These are phyloP conservation scores for Brassica incana DNA, from an alignment of 345 rosid genomes.

Conservation along the genomic window DNA sequence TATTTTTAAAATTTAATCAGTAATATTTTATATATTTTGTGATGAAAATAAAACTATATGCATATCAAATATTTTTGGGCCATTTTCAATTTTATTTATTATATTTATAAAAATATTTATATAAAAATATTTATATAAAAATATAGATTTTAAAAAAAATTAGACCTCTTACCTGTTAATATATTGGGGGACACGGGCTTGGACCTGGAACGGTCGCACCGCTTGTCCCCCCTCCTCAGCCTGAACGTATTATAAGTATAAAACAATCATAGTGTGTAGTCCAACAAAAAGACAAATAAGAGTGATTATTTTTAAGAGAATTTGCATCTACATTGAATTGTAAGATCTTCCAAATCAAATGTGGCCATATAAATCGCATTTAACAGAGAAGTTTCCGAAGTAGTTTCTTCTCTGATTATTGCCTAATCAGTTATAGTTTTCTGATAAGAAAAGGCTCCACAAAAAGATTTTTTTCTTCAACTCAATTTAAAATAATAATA, in stretches of 20 bases:
- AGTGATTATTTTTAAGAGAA: not conserved
- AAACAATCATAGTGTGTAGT: conserved; percentile 11
- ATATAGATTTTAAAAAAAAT: no score
- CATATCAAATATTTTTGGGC: no score
- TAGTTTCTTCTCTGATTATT: conserved; percentile 14
- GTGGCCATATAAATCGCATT: conserved; percentile 20
- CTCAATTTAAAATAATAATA: not conserved
- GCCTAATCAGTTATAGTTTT: not conserved
- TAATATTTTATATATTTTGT: no score
- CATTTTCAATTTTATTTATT: no score
- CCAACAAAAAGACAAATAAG: not conserved
- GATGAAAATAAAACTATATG: no score
- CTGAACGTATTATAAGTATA: not conserved
- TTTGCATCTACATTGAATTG: conserved; percentile 5
- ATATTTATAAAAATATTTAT: no score
- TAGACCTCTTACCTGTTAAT: no score
- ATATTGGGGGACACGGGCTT: no score
- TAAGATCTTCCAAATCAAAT: conserved; percentile 27
- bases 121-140: no score
- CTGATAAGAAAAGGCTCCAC: not conserved
- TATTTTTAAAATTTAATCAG: no score
- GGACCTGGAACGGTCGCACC: no score
- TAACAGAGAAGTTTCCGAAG: conserved; percentile 33
- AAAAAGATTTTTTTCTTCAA: not conserved
- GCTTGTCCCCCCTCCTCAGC: no score